Evolutionary conservation across 2,329 filamentous ascomycete species (phyloP).

Genomic region (Trichoderma endophyticum): DNA sequence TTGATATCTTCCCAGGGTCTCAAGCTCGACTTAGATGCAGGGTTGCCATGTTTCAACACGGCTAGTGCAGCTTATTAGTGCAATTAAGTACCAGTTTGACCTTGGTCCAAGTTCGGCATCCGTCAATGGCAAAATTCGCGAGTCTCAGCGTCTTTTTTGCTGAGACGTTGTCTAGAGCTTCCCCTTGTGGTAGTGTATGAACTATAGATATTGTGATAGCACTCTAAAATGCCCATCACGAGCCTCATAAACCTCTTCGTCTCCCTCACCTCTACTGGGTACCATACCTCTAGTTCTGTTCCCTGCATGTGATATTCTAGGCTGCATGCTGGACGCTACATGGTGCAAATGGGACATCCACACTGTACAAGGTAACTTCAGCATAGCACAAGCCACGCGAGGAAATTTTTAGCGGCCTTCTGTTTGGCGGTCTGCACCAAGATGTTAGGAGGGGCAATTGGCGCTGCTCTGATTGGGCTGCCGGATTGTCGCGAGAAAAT

Average conservation of each 20-base stretch:
- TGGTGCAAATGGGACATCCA: neutral
- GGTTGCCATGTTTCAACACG: neutral
- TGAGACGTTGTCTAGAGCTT: neutral
- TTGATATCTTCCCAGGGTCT: neutral
- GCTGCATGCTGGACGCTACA: neutral
- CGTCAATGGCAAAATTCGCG: neutral
- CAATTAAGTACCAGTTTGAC: neutral
- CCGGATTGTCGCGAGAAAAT: neutral
- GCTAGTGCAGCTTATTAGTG: neutral
- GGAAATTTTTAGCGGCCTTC: neutral
- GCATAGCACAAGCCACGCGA: neutral
- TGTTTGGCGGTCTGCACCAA: neutral
- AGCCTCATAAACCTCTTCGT: neutral
- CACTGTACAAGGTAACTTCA: neutral
- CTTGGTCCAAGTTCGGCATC: neutral
- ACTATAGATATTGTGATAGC: rapidly evolving
- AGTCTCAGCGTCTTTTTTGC: neutral
- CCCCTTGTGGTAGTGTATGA: neutral
- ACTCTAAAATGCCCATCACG: neutral
- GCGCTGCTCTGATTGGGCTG: constrained; percentile 6
- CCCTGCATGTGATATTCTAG: constrained; percentile 6
- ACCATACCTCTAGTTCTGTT: neutral
- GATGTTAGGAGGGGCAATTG: neutral
- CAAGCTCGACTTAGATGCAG: neutral
- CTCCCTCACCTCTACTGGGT: neutral